Evolutionary conservation across 805 yeast genomes (phyloP).

Genomic region (Starmera amethionina): DNA sequence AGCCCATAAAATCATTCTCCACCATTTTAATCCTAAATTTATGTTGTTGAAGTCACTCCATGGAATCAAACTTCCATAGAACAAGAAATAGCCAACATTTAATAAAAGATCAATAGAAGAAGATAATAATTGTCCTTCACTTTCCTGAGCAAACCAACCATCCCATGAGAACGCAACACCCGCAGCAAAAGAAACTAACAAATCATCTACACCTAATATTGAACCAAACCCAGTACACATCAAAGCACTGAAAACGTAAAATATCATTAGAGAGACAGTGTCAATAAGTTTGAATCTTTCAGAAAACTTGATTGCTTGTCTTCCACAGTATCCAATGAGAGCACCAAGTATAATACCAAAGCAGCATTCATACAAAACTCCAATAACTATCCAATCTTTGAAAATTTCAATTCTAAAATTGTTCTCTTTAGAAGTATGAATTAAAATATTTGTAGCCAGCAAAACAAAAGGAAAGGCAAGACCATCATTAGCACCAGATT

Average conservation of each 20-base stretch:
- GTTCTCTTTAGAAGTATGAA: slow-evolving; percentile 36
- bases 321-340: slow-evolving; percentile 38
- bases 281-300: slow-evolving; percentile 45
- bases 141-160: slow-evolving; percentile 51
- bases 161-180: slow-evolving; percentile 72
- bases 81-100: slow-evolving; percentile 58
- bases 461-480: slow-evolving; percentile 62
- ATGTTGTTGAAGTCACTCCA: slow-evolving; percentile 52
- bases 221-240: slow-evolving; percentile 55
- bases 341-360: slow-evolving; percentile 48
- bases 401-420: slow-evolving; percentile 29
- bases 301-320: slow-evolving; percentile 43
- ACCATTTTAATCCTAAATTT: slow-evolving; percentile 39
- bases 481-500: slow-evolving; percentile 72
- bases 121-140: slow-evolving; percentile 54
- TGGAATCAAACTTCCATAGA: slow-evolving; percentile 62
- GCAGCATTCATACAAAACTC: slow-evolving; percentile 53
- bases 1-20: slow-evolving; percentile 45
- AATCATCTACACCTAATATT: slow-evolving; percentile 61
- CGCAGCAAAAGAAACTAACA: slow-evolving; percentile 63
- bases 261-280: slow-evolving; percentile 50
- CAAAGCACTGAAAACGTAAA: slow-evolving; percentile 44
- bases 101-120: slow-evolving; percentile 55
- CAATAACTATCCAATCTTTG: slow-evolving; percentile 51
- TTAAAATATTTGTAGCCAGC: slow-evolving; percentile 43